Evolutionary conservation across 31 red algal species (phyloP).

Genomic region (Endocladia muricata): DNA sequence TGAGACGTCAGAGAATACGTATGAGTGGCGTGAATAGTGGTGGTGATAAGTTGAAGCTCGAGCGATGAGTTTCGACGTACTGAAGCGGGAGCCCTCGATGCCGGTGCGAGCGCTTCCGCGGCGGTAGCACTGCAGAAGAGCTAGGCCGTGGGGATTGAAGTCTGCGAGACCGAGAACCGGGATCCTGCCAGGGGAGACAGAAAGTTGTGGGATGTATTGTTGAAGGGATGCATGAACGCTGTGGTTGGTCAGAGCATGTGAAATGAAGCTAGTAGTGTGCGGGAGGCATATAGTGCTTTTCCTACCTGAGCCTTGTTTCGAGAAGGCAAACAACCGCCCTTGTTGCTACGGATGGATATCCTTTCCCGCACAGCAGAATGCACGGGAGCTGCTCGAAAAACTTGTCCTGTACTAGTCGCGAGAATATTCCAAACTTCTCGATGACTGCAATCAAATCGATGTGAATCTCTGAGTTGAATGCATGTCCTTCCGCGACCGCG

Average conservation of each 20-base stretch:
- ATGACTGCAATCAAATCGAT: no score
- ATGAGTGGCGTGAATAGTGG: no score
- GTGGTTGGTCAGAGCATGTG: no score
- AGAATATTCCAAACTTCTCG: constrained; percentile 82
- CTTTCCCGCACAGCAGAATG: constrained; percentile 71
- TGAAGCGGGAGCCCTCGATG: constrained; percentile 28
- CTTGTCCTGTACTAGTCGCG: constrained; percentile 59
- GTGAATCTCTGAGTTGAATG: no score
- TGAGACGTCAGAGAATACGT: no score
- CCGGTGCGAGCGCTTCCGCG: constrained; percentile 37
- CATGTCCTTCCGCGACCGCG: background rate
- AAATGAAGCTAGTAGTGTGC: no score
- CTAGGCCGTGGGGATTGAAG: constrained; percentile 75
- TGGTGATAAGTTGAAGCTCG: no score
- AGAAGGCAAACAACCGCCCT: constrained; percentile 41
- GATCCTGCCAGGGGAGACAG: no score
- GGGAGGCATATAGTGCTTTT: no score
- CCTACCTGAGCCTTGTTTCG: constrained; percentile 32
- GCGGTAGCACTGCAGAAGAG: constrained; percentile 69
- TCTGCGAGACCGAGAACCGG: constrained; percentile 73
- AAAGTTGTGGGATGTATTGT: no score
- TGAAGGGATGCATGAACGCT: no score
- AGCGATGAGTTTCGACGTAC: constrained; percentile 25
- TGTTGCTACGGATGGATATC: constrained; percentile 73
- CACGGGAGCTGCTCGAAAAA: constrained; percentile 56